Conservation (phyloP, 2,329 filamentous ascomycete species). For the Xylariaceae sp. region DNA sequence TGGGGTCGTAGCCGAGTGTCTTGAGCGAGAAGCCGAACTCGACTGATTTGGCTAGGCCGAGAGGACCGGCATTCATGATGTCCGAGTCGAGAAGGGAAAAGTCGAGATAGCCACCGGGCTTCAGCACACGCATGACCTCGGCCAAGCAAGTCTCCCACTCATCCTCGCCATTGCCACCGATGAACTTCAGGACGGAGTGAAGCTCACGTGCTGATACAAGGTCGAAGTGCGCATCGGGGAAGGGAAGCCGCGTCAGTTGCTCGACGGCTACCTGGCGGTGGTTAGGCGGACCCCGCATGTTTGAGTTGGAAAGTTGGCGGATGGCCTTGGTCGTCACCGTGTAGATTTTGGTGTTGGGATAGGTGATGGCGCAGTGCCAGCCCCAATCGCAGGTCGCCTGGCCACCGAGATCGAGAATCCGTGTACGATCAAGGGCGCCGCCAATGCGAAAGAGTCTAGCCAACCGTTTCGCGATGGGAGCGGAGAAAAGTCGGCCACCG, state of each 20-base stretch:
- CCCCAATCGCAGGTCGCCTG: conserved; percentile 88
- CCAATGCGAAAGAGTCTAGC: conserved; percentile 51
- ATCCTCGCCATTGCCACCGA: conserved; percentile 64
- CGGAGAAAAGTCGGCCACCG: conserved; percentile 60
- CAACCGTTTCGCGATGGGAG: conserved; percentile 60
- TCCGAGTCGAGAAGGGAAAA: conserved; percentile 88
- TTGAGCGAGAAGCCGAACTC: conserved; percentile 90
- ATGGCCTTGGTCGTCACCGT: conserved; percentile 76
- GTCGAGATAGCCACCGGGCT: conserved; percentile 89
- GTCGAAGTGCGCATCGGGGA: conserved; percentile 82
- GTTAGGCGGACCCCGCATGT: conserved; percentile 79
- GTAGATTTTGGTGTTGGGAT: conserved; percentile 80
- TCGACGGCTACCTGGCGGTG: conserved; percentile 79
- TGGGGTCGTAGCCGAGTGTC: conserved; percentile 84
- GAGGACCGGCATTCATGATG: conserved; percentile 77
- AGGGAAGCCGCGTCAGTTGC: conserved; percentile 76
- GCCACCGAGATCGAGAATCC: conserved; percentile 83
- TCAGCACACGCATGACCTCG: conserved; percentile 87
- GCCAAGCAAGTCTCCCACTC: conserved; percentile 83
- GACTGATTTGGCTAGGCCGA: conserved; percentile 76
- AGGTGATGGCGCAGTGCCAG: conserved; percentile 86
- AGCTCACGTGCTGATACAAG: conserved; percentile 86
- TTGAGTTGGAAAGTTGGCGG: conserved; percentile 66
- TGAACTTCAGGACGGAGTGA: conserved; percentile 76
- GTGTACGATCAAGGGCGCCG: conserved; percentile 48